Conservation (phyloP, 176 grass and related monocot genomes). For the Oryza punctata region DNA sequence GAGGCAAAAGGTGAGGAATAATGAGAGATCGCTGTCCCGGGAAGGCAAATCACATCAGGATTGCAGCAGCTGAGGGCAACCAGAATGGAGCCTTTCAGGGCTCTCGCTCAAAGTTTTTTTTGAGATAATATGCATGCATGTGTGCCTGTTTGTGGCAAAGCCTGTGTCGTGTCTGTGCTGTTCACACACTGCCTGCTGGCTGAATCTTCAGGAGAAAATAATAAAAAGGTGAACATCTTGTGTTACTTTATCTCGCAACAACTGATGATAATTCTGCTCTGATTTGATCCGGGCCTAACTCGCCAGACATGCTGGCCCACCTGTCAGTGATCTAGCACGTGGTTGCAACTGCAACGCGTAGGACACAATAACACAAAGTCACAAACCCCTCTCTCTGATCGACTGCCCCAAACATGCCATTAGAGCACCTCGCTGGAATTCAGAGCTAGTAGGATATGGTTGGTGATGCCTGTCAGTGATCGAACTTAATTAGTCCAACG, state of each 20-base stretch:
- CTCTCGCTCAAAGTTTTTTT: neutral
- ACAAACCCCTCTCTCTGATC: neutral
- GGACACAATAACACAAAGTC: neutral
- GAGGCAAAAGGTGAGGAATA: constrained; percentile 19
- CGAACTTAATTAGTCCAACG: neutral
- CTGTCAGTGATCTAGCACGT: neutral
- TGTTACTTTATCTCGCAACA: neutral
- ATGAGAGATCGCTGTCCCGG: constrained; percentile 22
- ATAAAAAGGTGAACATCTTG: neutral
- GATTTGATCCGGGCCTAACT: neutral
- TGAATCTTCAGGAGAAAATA: neutral
- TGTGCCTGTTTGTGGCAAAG: constrained; percentile 4
- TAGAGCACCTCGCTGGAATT: constrained; percentile 29
- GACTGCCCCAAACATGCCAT: neutral
- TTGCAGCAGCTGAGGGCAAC: constrained; percentile 15
- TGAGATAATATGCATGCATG: neutral
- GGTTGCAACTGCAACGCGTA: neutral
- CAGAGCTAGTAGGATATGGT: neutral
- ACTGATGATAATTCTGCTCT: neutral
- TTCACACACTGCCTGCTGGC: neutral
- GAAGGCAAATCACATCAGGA: constrained; percentile 23
- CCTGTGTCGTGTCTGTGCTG: neutral
- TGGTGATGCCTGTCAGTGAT: neutral
- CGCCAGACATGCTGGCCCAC: neutral
- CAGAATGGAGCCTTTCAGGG: neutral